Percentiles rank a stretch among this genome's conserved stretches.
These are phyloP conservation scores for Neonectria punicea DNA, from an alignment of 2,329 filamentous ascomycete genomes.

Conservation along the genomic window DNA sequence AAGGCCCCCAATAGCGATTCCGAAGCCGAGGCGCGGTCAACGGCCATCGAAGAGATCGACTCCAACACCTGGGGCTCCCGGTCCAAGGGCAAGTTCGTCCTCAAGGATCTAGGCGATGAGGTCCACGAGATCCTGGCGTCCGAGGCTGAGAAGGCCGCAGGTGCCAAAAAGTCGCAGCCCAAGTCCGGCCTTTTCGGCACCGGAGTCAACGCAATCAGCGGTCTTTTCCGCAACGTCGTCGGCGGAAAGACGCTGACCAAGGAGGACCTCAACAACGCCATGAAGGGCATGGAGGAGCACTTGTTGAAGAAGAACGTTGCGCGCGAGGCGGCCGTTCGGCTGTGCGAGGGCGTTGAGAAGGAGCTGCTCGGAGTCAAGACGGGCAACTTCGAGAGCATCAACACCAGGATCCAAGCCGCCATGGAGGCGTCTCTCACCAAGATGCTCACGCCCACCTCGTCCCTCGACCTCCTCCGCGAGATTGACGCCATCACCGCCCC, in stretches of 20 bases:
- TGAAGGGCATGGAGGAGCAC: constrained; percentile 97
- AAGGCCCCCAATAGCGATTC: constrained; percentile 64
- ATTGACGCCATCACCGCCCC: constrained; percentile 83
- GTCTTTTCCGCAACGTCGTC: constrained; percentile 93
- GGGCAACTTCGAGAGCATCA: constrained; percentile 88
- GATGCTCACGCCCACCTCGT: constrained; percentile 95
- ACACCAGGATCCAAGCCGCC: constrained; percentile 82
- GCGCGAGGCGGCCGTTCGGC: constrained; percentile 87
- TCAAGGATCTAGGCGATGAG: constrained; percentile 93
- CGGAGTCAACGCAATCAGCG: constrained; percentile 83
- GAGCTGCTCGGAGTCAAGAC: constrained; percentile 93
- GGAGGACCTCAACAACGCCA: constrained; percentile 87
- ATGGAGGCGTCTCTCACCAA: constrained; percentile 94
- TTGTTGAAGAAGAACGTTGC: constrained; percentile 96
- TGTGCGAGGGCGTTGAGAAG: constrained; percentile 91
- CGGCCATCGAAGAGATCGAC: constrained; percentile 78
- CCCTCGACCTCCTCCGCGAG: constrained; percentile 91
- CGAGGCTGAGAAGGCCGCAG: constrained; percentile 69
- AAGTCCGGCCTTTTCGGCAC: constrained; percentile 78
- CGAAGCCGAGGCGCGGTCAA: constrained; percentile 62
- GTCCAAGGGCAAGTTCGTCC: constrained; percentile 88
- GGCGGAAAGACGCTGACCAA: constrained; percentile 93
- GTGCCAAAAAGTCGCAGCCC: constrained; percentile 56
- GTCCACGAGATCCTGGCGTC: constrained; percentile 88
- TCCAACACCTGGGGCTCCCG: constrained; percentile 87